phyloP scores from a whole-genome alignment of 768 basidiomycete genomes.

The Ephemerocybe angulata region DNA sequence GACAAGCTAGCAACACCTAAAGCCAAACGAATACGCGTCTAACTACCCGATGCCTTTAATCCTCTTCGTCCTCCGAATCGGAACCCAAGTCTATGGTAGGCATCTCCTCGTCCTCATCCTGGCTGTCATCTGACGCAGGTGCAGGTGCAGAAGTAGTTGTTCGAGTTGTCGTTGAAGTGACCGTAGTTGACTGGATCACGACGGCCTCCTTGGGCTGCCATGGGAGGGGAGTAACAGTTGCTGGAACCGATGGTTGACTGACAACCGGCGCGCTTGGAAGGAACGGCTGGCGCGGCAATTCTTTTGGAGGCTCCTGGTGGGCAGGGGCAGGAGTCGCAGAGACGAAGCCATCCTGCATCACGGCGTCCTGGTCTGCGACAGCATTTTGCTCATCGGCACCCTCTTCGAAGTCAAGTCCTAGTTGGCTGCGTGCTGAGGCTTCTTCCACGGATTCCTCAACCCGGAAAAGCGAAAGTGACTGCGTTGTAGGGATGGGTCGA shows the following conservation, averaged over 20 bases:
- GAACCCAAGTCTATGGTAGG: slow-evolving; percentile 76
- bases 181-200: slow-evolving; percentile 4
- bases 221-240: no score
- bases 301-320: background rate
- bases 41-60: background rate
- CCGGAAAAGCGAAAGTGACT: slow-evolving; percentile 56
- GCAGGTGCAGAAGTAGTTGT: background rate
- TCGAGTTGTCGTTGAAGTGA: background rate
- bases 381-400: slow-evolving; percentile 15
- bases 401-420: slow-evolving; percentile 30
- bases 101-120: slow-evolving; percentile 73
- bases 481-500: slow-evolving; percentile 61
- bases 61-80: slow-evolving; percentile 62
- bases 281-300: background rate
- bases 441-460: slow-evolving; percentile 68
- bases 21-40: slow-evolving; percentile 35
- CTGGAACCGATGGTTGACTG: background rate
- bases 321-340: background rate
- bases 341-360: slow-evolving; percentile 21
- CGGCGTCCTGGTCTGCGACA: slow-evolving; percentile 20
- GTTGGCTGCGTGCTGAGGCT: slow-evolving; percentile 36
- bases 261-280: background rate
- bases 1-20: slow-evolving; percentile 14
- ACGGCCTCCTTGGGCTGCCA: no score
- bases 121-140: slow-evolving; percentile 38